Conservation (phyloP, 2,329 filamentous ascomycete genomes). For the Colletotrichum navitas region DNA sequence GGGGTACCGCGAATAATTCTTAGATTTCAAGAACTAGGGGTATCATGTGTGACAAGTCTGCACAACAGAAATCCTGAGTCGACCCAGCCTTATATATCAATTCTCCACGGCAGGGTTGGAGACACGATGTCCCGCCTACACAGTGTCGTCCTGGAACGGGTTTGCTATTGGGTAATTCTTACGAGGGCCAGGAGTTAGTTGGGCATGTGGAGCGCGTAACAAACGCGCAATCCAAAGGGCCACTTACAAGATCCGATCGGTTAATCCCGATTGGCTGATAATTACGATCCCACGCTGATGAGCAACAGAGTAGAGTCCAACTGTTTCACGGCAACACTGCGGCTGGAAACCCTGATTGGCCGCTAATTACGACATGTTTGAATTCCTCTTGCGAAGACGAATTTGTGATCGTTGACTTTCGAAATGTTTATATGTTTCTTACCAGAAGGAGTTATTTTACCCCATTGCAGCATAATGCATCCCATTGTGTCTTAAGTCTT, state of each 20-base stretch:
- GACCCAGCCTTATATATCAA: slow-evolving; percentile 2
- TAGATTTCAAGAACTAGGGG: background rate
- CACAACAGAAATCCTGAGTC: background rate
- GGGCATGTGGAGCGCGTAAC: slow-evolving; percentile 10
- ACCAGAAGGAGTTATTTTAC: background rate
- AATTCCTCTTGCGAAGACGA: too few relatives aligned
- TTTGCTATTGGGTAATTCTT: slow-evolving; percentile 5
- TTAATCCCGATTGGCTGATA: slow-evolving; percentile 9
- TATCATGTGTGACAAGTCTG: background rate
- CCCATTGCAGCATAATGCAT: background rate
- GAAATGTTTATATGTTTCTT: background rate
- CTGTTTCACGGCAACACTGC: background rate
- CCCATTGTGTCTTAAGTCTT: background rate
- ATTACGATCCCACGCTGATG: background rate
- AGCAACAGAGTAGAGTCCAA: background rate
- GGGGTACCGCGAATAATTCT: background rate
- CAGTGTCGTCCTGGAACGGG: background rate
- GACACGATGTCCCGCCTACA: background rate
- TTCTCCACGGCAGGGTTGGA: background rate
- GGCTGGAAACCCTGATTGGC: slow-evolving; percentile 1
- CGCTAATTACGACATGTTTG: background rate
- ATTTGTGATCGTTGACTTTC: background rate
- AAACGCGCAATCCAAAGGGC: background rate
- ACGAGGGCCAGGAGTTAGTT: background rate
- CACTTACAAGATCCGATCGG: slow-evolving; percentile 3